Evolutionary conservation across 495 filamentous ascomycete genomes (phyloP).

Genomic region (Cercophora sp.): DNA sequence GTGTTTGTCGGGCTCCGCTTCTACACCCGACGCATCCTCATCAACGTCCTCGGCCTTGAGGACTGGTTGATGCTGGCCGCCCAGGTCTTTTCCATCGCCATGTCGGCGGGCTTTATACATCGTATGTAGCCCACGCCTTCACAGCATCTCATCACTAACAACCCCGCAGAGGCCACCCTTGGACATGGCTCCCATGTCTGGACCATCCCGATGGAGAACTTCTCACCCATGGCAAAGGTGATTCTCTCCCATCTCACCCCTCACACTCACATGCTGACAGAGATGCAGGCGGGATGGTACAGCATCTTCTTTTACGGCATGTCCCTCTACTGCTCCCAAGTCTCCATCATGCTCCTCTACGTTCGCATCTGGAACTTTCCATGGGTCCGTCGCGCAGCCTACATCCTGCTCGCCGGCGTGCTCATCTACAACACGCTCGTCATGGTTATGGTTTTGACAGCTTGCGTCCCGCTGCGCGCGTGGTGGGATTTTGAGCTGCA

Average conservation of each 20-base stretch:
- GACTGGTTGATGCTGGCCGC: constrained; percentile 4
- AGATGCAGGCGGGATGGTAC: background rate
- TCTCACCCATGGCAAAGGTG: background rate
- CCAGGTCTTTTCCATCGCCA: background rate
- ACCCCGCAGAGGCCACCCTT: background rate
- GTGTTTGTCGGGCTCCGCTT: background rate
- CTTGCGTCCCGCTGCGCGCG: background rate
- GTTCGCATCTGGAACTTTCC: constrained; percentile 2
- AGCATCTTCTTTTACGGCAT: background rate
- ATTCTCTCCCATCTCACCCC: background rate
- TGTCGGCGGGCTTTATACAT: background rate
- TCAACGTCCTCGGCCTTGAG: constrained; percentile 1
- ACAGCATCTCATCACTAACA: background rate
- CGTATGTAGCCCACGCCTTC: background rate
- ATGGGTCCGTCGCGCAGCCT: background rate
- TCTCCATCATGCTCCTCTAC: constrained; percentile 4
- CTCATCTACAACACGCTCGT: background rate
- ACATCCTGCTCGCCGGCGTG: background rate
- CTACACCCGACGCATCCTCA: constrained; percentile 1
- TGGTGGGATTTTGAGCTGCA: constrained; percentile 3
- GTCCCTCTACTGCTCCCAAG: constrained; percentile 4
- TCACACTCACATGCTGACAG: background rate
- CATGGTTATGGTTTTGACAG: background rate
- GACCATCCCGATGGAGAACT: background rate
- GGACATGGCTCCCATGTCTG: background rate